Evolutionary conservation across 805 yeast genomes (phyloP).

Genomic region (Peterozyma xylosa): DNA sequence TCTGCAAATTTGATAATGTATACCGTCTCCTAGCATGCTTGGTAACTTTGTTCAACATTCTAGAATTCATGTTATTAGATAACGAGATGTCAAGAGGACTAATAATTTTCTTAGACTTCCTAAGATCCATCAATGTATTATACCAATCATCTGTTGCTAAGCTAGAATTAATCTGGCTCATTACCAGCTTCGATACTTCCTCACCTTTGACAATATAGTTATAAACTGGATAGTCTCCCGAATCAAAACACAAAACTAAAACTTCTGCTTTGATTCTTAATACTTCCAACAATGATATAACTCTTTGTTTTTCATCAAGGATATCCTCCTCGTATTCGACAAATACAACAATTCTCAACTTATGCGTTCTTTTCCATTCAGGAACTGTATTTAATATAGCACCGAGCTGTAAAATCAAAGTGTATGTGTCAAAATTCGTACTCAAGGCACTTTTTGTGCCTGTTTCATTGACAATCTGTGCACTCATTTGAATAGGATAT

Average conservation of each 20-base stretch:
- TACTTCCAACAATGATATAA: constrained; percentile 57
- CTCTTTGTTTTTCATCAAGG: constrained; percentile 58
- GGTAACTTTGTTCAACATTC: constrained; percentile 20
- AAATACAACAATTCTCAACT: constrained; percentile 76
- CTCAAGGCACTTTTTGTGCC: constrained; percentile 65
- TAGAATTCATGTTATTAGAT: constrained; percentile 13
- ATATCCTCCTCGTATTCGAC: constrained; percentile 74
- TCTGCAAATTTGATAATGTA: constrained; percentile 61
- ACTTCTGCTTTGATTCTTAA: constrained; percentile 80
- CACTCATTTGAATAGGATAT: constrained; percentile 96
- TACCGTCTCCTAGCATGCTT: constrained; percentile 30
- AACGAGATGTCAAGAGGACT: constrained; percentile 1
- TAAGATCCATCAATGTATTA: constrained; percentile 55
- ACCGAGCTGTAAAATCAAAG: constrained; percentile 87
- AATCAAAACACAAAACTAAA: constrained; percentile 62
- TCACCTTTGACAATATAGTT: constrained; percentile 73
- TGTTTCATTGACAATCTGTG: constrained; percentile 57
- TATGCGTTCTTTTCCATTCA: constrained; percentile 77
- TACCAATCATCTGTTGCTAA: constrained; percentile 80
- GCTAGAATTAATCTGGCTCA: constrained; percentile 39
- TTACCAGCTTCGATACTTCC: constrained; percentile 22
- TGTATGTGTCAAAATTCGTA: constrained; percentile 93
- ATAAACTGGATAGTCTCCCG: constrained; percentile 51
- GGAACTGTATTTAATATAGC: constrained; percentile 91
- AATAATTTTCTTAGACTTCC: constrained; percentile 30